Evolutionary conservation across 2,329 filamentous ascomycete species (phyloP).

Genomic region (Geosmithia morbida): DNA sequence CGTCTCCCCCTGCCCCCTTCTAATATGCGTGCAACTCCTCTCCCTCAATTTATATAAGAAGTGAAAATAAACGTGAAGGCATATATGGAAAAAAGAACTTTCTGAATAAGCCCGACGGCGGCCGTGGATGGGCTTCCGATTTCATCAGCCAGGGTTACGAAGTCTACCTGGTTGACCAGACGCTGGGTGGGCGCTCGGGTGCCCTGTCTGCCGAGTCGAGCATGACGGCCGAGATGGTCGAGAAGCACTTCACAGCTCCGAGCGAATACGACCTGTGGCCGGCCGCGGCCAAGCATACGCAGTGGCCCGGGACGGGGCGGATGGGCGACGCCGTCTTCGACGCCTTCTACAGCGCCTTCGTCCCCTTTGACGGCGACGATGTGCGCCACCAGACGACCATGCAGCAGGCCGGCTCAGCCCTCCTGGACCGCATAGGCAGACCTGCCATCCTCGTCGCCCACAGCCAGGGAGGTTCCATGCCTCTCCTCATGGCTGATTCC

Average conservation of each 20-base stretch:
- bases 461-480: constrained; percentile 27
- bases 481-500: constrained; percentile 25
- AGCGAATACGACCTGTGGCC: constrained; percentile 19
- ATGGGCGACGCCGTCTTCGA: constrained; percentile 25
- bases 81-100: constrained; percentile 14
- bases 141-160: constrained; percentile 30
- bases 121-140: constrained; percentile 30
- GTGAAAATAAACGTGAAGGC: too few relatives aligned
- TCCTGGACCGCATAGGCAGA: constrained; percentile 25
- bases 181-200: constrained; percentile 27
- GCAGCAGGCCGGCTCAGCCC: constrained; percentile 22
- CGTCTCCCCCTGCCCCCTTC: background rate
- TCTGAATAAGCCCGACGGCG: constrained; percentile 31
- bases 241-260: constrained; percentile 21
- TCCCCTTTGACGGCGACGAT: constrained; percentile 19
- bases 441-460: constrained; percentile 26
- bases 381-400: constrained; percentile 19
- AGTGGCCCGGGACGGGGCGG: constrained; percentile 24
- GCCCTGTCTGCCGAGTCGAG: constrained; percentile 17
- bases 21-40: background rate
- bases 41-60: background rate
- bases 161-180: constrained; percentile 18
- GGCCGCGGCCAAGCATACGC: constrained; percentile 22
- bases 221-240: constrained; percentile 18
- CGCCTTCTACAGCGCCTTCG: constrained; percentile 22